phyloP scores from a whole-genome alignment of 768 basidiomycete genomes.

The Terana coerulea region DNA sequence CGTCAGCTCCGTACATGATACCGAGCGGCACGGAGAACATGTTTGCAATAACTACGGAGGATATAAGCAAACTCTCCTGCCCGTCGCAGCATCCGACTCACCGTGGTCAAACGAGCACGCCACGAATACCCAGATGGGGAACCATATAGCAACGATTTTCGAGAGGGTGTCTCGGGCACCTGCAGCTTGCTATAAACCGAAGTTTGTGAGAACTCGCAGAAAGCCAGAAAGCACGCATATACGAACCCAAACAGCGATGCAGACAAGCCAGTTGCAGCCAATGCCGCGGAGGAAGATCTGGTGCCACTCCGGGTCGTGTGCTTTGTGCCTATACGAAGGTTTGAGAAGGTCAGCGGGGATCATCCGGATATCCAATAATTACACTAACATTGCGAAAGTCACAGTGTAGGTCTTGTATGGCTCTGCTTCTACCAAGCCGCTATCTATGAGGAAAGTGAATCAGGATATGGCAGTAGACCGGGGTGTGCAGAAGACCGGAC shows the following conservation, averaged over 20 bases:
- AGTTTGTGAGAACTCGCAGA: background rate
- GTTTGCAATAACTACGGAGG: slow-evolving; percentile 56
- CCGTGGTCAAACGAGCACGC: slow-evolving; percentile 71
- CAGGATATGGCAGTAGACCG: slow-evolving; percentile 29
- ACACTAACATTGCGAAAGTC: slow-evolving; percentile 54
- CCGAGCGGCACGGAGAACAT: slow-evolving; percentile 73
- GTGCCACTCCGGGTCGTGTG: slow-evolving; percentile 61
- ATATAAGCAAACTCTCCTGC: too few relatives aligned
- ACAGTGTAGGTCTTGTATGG: slow-evolving; percentile 56
- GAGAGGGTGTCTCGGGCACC: slow-evolving; percentile 66
- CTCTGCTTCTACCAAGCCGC: slow-evolving; percentile 52
- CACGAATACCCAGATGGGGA: slow-evolving; percentile 78
- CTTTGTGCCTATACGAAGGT: slow-evolving; percentile 60
- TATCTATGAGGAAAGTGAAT: slow-evolving; percentile 58
- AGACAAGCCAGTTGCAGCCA: slow-evolving; percentile 77
- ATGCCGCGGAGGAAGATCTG: slow-evolving; percentile 73
- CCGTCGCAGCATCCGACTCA: too few relatives aligned
- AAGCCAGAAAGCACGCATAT: too few relatives aligned
- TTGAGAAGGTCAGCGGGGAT: background rate
- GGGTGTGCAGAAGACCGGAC: slow-evolving; percentile 17
- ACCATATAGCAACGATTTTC: slow-evolving; percentile 66
- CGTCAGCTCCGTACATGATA: slow-evolving; percentile 67
- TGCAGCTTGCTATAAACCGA: slow-evolving; percentile 54
- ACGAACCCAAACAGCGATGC: slow-evolving; percentile 68
- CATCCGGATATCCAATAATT: background rate